A percentile compares a stretch with the other conserved stretches of the same genome.
These are phyloP conservation scores for Calycina herbarum DNA, from an alignment of 2,329 filamentous ascomycete species.

Conservation along the genomic window DNA sequence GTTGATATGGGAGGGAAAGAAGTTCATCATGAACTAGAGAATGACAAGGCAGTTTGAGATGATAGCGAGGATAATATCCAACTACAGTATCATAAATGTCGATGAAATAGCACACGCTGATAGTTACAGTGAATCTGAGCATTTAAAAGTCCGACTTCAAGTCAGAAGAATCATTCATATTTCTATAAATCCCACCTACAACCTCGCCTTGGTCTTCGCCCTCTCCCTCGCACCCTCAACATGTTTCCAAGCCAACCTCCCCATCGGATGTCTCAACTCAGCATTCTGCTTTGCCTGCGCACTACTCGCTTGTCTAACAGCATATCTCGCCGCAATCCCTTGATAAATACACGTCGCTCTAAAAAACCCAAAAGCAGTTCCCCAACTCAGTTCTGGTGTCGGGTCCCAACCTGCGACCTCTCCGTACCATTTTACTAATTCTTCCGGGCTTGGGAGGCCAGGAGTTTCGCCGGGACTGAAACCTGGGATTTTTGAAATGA, in stretches of 20 bases:
- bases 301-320: conserved; percentile 84
- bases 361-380: conserved; percentile 62
- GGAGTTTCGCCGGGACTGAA: conserved; percentile 51
- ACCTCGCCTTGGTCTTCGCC: conserved; percentile 42
- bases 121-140: too few relatives aligned
- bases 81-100: too few relatives aligned
- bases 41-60: too few relatives aligned
- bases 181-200: conserved; percentile 37
- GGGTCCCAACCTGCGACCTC: conserved; percentile 72
- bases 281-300: conserved; percentile 75
- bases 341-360: conserved; percentile 67
- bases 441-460: conserved; percentile 51
- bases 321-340: conserved; percentile 88
- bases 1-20: too few relatives aligned
- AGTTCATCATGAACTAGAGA: too few relatives aligned
- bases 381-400: conserved; percentile 59
- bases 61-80: too few relatives aligned
- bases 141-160: too few relatives aligned
- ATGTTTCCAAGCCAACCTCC: conserved; percentile 74
- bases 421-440: conserved; percentile 66
- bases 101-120: too few relatives aligned
- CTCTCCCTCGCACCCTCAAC: conserved; percentile 53
- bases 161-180: neutral
- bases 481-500: conserved; percentile 39
- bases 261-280: conserved; percentile 67